Evolutionary conservation across 2,329 filamentous ascomycete species (phyloP).

Genomic region (Graphiopsis chlorocephala): DNA sequence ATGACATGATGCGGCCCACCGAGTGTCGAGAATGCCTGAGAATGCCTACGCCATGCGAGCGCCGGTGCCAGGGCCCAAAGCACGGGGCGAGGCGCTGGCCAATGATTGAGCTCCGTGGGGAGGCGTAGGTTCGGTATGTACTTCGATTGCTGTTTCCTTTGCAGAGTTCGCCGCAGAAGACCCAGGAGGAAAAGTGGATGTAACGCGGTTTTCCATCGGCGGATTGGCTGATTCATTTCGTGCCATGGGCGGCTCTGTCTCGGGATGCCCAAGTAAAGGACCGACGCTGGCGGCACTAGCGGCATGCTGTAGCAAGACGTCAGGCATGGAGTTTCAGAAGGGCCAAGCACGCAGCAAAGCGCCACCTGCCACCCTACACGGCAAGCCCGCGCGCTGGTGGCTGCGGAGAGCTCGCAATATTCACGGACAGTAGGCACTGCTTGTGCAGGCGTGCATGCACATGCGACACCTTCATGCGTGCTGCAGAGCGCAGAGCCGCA

Average conservation of each 20-base stretch:
- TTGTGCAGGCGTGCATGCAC: neutral
- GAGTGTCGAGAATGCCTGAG: neutral
- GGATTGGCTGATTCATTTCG: constrained; percentile 2
- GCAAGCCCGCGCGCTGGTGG: neutral
- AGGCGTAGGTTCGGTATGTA: neutral
- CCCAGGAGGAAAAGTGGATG: constrained; percentile 14
- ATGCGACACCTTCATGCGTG: neutral
- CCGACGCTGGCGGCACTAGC: neutral
- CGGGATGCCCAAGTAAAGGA: constrained; percentile 1
- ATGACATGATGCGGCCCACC: constrained; percentile 14
- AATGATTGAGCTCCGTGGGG: neutral
- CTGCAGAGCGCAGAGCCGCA: neutral
- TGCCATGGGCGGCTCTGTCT: constrained; percentile 8
- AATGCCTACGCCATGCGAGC: neutral
- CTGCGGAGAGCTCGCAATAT: neutral
- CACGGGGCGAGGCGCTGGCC: neutral
- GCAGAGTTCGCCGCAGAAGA: constrained; percentile 16
- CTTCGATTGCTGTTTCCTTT: constrained; percentile 3
- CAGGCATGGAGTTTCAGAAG: neutral
- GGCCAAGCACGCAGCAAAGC: neutral
- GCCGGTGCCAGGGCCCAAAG: neutral
- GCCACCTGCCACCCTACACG: neutral
- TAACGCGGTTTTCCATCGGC: neutral
- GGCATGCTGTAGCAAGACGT: neutral
- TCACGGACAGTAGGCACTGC: neutral